Conservation (phyloP, 768 basidiomycete genomes). For the Chiua virens region DNA sequence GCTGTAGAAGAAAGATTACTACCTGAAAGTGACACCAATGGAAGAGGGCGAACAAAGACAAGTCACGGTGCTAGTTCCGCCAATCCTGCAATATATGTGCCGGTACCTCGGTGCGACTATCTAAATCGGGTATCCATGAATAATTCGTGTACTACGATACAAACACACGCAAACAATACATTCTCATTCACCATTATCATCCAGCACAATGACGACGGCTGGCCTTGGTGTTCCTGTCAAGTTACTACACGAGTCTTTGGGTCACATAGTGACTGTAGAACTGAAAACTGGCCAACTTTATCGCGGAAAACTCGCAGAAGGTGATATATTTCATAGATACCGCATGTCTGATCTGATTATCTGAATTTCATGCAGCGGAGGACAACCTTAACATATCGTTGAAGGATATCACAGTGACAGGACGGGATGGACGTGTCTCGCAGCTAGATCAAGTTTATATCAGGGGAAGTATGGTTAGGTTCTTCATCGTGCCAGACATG, state of each 20-base stretch:
- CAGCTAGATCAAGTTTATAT: constrained; percentile 99
- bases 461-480: constrained; percentile 95
- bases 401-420: constrained; percentile 96
- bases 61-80: too few species aligned
- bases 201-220: constrained; percentile 40
- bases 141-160: too few species aligned
- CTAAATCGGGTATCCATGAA: too few species aligned
- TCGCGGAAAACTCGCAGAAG: constrained; percentile 95
- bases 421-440: constrained; percentile 96
- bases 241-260: constrained; percentile 92
- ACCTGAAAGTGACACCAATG: not conserved
- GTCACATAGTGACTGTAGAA: constrained; percentile 97
- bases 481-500: constrained; percentile 99
- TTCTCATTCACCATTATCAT: constrained; percentile 8
- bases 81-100: too few species aligned
- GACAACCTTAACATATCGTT: constrained; percentile 97
- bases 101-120: too few species aligned
- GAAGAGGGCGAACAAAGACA: too few species aligned
- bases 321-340: constrained; percentile 34
- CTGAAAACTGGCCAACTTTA: constrained; percentile 97
- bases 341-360: constrained; percentile 18
- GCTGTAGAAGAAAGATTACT: not conserved
- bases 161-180: constrained; percentile 22
- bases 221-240: constrained; percentile 95
- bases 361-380: constrained; percentile 65